phyloP scores from a whole-genome alignment of 2,329 filamentous ascomycete species.

The Stachybotrys chlorohalonatus region DNA sequence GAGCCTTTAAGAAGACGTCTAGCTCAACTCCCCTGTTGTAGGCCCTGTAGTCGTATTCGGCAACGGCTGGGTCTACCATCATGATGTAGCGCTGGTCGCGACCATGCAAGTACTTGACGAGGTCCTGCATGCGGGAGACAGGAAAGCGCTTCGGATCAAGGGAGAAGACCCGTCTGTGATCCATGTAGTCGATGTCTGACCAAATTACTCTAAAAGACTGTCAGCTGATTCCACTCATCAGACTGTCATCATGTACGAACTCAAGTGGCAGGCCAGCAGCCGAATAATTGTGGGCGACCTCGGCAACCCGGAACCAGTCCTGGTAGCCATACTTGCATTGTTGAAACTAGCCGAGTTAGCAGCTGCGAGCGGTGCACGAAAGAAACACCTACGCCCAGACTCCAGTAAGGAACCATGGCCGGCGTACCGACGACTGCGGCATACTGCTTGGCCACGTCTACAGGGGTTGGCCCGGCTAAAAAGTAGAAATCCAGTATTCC shows the following conservation, averaged over 20 bases:
- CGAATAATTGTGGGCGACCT: slow-evolving; percentile 58
- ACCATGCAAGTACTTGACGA: slow-evolving; percentile 55
- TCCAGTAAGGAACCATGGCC: slow-evolving; percentile 54
- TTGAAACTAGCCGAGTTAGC: slow-evolving; percentile 26
- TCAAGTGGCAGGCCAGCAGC: slow-evolving; percentile 56
- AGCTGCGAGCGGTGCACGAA: not conserved
- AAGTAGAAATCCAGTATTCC: slow-evolving; percentile 66
- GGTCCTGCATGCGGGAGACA: slow-evolving; percentile 48
- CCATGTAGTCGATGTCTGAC: slow-evolving; percentile 30
- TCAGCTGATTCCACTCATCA: not conserved
- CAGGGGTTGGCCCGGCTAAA: slow-evolving; percentile 45
- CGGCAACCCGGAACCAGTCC: slow-evolving; percentile 54
- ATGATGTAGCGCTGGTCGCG: slow-evolving; percentile 61
- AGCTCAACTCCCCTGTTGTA: slow-evolving; percentile 28
- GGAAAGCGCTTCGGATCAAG: slow-evolving; percentile 55
- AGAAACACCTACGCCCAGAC: slow-evolving; percentile 30
- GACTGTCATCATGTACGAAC: not conserved
- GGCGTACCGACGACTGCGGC: slow-evolving; percentile 44
- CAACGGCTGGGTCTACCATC: slow-evolving; percentile 66
- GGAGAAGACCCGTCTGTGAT: slow-evolving; percentile 35
- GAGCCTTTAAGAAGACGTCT: slow-evolving; percentile 37
- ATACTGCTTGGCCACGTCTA: slow-evolving; percentile 49
- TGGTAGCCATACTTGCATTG: slow-evolving; percentile 54
- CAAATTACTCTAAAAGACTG: slow-evolving; percentile 7
- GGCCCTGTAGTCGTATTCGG: slow-evolving; percentile 40